Conservation (phyloP, 768 basidiomycete species). For the Auriscalpium vulgare region DNA sequence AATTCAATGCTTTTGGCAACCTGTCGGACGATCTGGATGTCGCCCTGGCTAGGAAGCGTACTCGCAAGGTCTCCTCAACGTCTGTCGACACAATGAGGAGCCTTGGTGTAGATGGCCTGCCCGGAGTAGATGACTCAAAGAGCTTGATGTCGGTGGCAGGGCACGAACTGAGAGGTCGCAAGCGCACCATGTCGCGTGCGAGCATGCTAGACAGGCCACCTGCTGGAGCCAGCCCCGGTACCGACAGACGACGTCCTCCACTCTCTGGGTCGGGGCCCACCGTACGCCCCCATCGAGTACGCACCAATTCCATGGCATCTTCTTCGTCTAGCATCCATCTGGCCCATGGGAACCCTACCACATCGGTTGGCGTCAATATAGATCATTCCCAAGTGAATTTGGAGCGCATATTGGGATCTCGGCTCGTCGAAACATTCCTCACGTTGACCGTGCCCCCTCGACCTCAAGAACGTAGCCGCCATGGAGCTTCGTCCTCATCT, state of each 20-base stretch:
- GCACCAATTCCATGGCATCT: constrained; percentile 4
- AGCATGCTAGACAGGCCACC: constrained; percentile 18
- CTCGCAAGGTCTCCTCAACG: constrained; percentile 51
- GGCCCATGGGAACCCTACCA: constrained; percentile 2
- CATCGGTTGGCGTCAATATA: too few species aligned
- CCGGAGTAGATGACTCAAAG: constrained; percentile 23
- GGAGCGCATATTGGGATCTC: constrained; percentile 63
- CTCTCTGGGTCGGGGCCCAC: constrained; percentile 3
- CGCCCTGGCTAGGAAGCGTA: constrained; percentile 47
- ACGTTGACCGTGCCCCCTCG: constrained; percentile 37
- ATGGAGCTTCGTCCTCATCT: neutral
- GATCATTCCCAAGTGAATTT: constrained; percentile 55
- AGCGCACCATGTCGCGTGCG: constrained; percentile 24
- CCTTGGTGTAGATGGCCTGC: constrained; percentile 34
- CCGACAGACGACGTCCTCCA: constrained; percentile 4
- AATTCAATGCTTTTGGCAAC: constrained; percentile 48
- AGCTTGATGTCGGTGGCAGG: constrained; percentile 20
- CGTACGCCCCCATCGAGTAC: constrained; percentile 2
- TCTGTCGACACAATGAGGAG: constrained; percentile 45
- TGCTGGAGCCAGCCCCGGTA: neutral
- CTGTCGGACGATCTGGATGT: constrained; percentile 67
- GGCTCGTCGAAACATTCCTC: constrained; percentile 74
- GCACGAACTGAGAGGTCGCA: constrained; percentile 31
- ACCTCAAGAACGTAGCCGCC: neutral
- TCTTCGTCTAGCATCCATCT: constrained; percentile 1